phyloP scores from a whole-genome alignment of 148 eudicot genomes.

The Silene conica region DNA sequence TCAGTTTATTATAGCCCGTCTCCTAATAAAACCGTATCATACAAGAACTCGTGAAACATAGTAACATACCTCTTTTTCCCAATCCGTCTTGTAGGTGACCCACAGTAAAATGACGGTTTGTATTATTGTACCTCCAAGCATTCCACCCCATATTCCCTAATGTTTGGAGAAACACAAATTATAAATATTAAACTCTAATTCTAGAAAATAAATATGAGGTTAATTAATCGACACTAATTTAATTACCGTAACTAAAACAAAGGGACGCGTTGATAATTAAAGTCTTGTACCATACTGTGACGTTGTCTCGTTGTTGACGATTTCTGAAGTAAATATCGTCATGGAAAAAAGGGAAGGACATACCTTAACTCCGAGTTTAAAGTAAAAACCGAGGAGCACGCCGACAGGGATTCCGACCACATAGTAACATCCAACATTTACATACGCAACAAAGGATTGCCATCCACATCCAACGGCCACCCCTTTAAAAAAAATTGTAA shows the following conservation, averaged over 20 bases:
- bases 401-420: constrained; percentile 45
- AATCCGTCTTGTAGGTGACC: constrained; percentile 34
- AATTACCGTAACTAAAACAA: too few relatives aligned
- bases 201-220: too few relatives aligned
- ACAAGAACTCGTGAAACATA: not conserved
- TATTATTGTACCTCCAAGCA: constrained; percentile 78
- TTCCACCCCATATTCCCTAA: constrained; percentile 85
- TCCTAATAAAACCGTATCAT: too few relatives aligned
- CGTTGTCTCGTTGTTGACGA: not conserved
- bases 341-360: not conserved
- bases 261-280: too few relatives aligned
- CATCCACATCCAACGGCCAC: constrained; percentile 64
- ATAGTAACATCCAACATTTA: constrained; percentile 50
- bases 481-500: constrained; percentile 18
- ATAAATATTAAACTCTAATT: too few relatives aligned
- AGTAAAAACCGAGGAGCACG: constrained; percentile 44
- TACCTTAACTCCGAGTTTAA: constrained; percentile 57
- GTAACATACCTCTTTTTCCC: constrained; percentile 46
- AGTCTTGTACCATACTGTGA: too few relatives aligned
- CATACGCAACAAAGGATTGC: constrained; percentile 61
- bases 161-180: not conserved
- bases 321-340: not conserved
- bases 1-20: not conserved
- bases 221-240: too few relatives aligned
- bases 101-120: constrained; percentile 57